These are phyloP conservation scores for Colletotrichum spinosum DNA, from an alignment of 2,329 filamentous ascomycete genomes.

Conservation along the genomic window DNA sequence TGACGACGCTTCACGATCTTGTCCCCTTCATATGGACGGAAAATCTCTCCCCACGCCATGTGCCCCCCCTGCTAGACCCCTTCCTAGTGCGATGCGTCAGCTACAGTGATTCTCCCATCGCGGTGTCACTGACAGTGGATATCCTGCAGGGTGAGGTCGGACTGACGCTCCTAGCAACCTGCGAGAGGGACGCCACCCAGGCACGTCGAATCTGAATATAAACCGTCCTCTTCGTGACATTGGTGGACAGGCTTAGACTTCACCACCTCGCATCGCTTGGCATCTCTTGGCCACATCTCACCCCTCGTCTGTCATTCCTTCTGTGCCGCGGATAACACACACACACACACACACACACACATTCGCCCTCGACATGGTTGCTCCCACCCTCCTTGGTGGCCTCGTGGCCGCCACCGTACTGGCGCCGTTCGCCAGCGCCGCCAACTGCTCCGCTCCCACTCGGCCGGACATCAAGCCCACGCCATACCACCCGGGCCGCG, in stretches of 20 bases:
- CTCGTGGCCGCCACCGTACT: constrained; percentile 34
- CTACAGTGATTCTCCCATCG: constrained; percentile 13
- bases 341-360: no score
- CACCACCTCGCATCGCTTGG: constrained; percentile 25
- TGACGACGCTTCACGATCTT: constrained; percentile 2
- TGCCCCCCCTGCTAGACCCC: constrained; percentile 21
- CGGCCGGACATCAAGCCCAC: constrained; percentile 38
- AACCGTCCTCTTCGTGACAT: constrained; percentile 24
- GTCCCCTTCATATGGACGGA: constrained; percentile 30
- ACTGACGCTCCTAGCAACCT: not conserved
- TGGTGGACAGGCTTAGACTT: not conserved
- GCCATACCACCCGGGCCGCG: constrained; percentile 37
- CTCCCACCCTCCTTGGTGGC: constrained; percentile 31
- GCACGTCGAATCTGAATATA: constrained; percentile 15
- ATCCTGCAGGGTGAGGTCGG: constrained; percentile 1
- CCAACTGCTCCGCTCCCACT: constrained; percentile 12
- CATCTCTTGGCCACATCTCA: constrained; percentile 19
- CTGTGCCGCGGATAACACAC: not conserved
- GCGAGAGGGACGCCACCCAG: not conserved
- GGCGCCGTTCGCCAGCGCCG: constrained; percentile 25
- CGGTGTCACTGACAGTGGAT: constrained; percentile 25
- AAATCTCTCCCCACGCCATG: constrained; percentile 20
- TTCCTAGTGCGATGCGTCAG: constrained; percentile 15
- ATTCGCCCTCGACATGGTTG: constrained; percentile 20
- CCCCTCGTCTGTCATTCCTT: not conserved